Base-by-base conservation (phyloP, 2,329 filamentous ascomycete genomes). In the Penicillium fuscoglaucum region DNA sequence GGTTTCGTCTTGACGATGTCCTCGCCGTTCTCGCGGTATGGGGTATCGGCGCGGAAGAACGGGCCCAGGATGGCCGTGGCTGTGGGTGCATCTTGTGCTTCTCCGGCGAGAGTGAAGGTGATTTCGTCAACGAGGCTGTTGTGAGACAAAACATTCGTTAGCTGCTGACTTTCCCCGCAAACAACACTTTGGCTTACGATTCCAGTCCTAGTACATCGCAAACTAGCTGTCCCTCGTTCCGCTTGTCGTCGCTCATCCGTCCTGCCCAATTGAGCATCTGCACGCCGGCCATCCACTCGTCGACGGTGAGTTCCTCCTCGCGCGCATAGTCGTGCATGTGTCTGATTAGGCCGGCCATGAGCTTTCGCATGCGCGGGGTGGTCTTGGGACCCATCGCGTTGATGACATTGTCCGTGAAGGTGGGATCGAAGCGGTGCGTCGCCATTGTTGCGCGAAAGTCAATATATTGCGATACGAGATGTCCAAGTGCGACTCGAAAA, bases 21-120 rank as follows among this genome's bases (percentile, higher is more conserved):
- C 46, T 81, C 83, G 50, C 89, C 91, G 69, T 89, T 89, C n/a
- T 85, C 76, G 47, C 87, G 83, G 58, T 83, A 77, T 6, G 91
- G 90, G 0, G 90, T 86, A 65, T 92, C 83, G 44, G 85, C 82
- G 6, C 90, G 84, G 84, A 90, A 96, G 78, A 96, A 96, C 1
- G 91, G 91, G 0, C 91, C 91, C 0, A 96, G 83, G 64, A 96
- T 91, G 41, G 91, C 87, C 4, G 89, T 90, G 2, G 90, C 84
- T 6, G 90, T 95, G 12, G 86, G 80, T 0, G 79, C 80, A 40
- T 82, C 80, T 15, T 77, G 69, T 15, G 79, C 77, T 54, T 81
- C 78, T 50, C 82, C 82, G 31, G 83, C 82, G 51, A 84, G 79
- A 60, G 85, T 87, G 76, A 87, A 89, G 55, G 89, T 90, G 69